A percentile compares a stretch with the other conserved stretches of the same genome.
Evolutionary conservation across 208 protist species (phyloP).

Genomic region (Wallacemonas rigidus): DNA sequence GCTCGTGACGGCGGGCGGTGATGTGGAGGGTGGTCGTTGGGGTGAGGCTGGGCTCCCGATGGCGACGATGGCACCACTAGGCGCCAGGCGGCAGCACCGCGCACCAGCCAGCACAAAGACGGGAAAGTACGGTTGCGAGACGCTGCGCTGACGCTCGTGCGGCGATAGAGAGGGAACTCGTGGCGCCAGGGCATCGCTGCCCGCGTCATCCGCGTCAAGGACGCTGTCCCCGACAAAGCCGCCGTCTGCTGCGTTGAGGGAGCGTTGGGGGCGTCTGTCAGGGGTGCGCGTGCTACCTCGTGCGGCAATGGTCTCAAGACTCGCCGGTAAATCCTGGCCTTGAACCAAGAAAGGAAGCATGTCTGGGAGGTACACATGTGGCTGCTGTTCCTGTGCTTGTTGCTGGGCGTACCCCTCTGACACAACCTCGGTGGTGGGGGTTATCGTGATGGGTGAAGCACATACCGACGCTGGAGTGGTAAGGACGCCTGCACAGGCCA

Average conservation of each 20-base stretch:
- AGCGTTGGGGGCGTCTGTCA: neutral
- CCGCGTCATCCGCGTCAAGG: neutral
- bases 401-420: no score
- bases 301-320: neutral
- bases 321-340: slow-evolving; percentile 18
- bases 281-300: no score
- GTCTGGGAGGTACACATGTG: slow-evolving; percentile 19
- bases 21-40: neutral
- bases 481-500: neutral
- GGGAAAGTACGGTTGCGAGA: slow-evolving; percentile 29
- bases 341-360: slow-evolving; percentile 39
- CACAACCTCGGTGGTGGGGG: no score
- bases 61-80: slow-evolving; percentile 18
- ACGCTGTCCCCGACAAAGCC: no score
- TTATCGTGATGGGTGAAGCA: no score
- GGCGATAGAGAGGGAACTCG: neutral
- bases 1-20: neutral
- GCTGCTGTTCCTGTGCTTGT: neutral
- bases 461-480: no score
- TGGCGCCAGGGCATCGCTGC: neutral
- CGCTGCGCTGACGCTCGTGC: neutral
- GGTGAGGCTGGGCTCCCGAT: slow-evolving; percentile 14
- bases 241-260: neutral
- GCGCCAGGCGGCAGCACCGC: slow-evolving; percentile 14
- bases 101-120: slow-evolving; percentile 34